Base-by-base conservation (phyloP, 495 filamentous ascomycete species). In the Symbiotaphrina buchneri region DNA sequence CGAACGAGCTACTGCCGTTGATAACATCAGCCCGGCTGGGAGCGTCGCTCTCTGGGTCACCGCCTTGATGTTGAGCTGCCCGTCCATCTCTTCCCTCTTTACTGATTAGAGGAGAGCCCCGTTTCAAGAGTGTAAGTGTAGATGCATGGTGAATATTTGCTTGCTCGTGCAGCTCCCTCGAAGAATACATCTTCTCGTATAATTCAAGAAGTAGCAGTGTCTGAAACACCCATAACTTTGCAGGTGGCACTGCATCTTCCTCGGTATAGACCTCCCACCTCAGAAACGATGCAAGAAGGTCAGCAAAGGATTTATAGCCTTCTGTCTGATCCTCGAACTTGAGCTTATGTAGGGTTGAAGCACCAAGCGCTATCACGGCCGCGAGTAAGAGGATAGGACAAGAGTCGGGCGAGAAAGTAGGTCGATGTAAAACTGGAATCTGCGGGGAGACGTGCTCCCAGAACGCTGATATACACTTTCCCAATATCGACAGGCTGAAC, bases 191-290 rank as follows among this genome's bases (percentile, higher is more conserved):
- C 59, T 97, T 97, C 55, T 97, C 87, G 47, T 87, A 94, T 0
- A 92, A 59, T 43, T 97, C 87, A 25, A 97, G 59, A 5, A 97
- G 57, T 10, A 97, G 49, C 24, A 95, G 55, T 0, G 87, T 74
- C 47, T 97, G 87, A 51, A 95, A 94, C 13, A 92, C 67, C 87
- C 87, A 97, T n/a, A 97, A 58, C 51, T 91, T 87, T 10, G 87
- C 87, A 3, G 87, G 85, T 5, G 87, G 84, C n/a, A 74, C 59
- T 49, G 85, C 92, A 48, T 91, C 82, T 17, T 63, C 61, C 46
- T 93, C 76, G 55, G 75, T 82, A 43, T 94, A 94, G 33, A 85
- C 71, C 44, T 85, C 75, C 75, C 84, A 93, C 18, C 87, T 65
- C 7, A 95, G 52, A 56, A 90, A 79, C 76, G 76, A 85, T 2